Evolutionary conservation across 768 basidiomycete species (phyloP), one percentile per base, ranked within the genome.

Genomic region (Hydnomerulius pinastri): DNA sequence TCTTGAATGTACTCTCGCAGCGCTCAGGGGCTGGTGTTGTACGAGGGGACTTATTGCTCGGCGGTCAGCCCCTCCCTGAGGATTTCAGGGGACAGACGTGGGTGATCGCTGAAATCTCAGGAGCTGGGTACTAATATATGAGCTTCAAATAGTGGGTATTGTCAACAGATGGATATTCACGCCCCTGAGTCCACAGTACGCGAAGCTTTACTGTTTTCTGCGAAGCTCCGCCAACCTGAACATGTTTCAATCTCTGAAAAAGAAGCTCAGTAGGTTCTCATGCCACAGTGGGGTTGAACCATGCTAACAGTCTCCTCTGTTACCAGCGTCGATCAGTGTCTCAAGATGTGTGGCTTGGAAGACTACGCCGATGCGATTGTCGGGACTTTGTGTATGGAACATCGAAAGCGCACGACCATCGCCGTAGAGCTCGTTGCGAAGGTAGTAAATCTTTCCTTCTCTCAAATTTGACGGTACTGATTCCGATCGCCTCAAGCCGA

Each of bases 131-230:
- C n/a, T n/a, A n/a, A n/a, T n/a, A n/a, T n/a, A n/a, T n/a, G n/a
- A n/a, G n/a, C n/a, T n/a, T n/a, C n/a, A n/a, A n/a, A n/a, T 28
- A 85, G 82, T 38, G 90, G 88, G 0, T 92, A 90, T 60, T 87
- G 85, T 52, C 91, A 95, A 61, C 93, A 96, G 62, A 81, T 81
- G 75, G 90, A 92, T 58, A 86, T 83, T 0, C 92, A 94, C 68
- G 75, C 86, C 17, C 78, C 82, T 20, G 82, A 84, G 7, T 70
- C 82, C 2, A 93, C 90, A 6, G 90, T 94, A 11, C 80, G 88
- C 23, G 90, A 94, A 60, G 90, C 91, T 1, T 71, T 94, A 7
- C 69, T 81, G 35, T 87, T 91, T 69, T 92, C 90, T 2, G 92
- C 91, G 3, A 81, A 78, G 43, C 73, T 93, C 27, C 85, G 91